Evolutionary conservation across 2,329 filamentous ascomycete species (phyloP), one percentile per base, ranked within the genome.

Genomic region (Penicillium sp.): DNA sequence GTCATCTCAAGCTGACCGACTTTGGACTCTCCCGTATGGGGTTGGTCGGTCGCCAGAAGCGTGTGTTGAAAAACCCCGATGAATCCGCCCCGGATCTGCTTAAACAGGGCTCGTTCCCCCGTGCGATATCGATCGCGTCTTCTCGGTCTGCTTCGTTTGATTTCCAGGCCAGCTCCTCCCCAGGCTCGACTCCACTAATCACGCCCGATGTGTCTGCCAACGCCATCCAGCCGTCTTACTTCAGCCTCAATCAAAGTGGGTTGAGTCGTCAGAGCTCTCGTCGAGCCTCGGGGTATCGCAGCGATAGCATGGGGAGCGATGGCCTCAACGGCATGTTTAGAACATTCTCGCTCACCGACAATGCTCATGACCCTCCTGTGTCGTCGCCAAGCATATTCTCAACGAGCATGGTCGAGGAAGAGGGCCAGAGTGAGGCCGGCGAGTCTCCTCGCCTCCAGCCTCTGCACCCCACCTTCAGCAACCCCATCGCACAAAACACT

Each of bases 1-100:
- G 94, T 2, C 94, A 99, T 75, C 78, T 99, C 53, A 99, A 99
- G 75, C 80, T 99, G 65, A 99, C 95, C 1, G 94, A 99, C 72
- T 99, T 99, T 77, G 94, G 94, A 56, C 80, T 99, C 24, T 99
- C 94, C 11, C 87, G 94, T 27, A 97, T 99, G 93, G 95, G 94
- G 70, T 80, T 99, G 59, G 89, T 99, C 57, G 94, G 94, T 55
- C 89, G 94, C 66, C 94, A 99, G 75, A 97, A 99, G 78, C 87
- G 94, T 66, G 91, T 93, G 21, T 80, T 97, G 45, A 94, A 77
- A 83, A 85, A 82, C 69, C 79, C 86, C 27, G 85, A 86, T 31
- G 93, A 99, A 60, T 86, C 88, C n/a, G 92, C 88, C 1, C 94
- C 94, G 1, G 95, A 99, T 75, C 79, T 99, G 11, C 82, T 97